Base-by-base conservation (phyloP, 768 basidiomycete genomes). In the Rubroboletus satanas region DNA sequence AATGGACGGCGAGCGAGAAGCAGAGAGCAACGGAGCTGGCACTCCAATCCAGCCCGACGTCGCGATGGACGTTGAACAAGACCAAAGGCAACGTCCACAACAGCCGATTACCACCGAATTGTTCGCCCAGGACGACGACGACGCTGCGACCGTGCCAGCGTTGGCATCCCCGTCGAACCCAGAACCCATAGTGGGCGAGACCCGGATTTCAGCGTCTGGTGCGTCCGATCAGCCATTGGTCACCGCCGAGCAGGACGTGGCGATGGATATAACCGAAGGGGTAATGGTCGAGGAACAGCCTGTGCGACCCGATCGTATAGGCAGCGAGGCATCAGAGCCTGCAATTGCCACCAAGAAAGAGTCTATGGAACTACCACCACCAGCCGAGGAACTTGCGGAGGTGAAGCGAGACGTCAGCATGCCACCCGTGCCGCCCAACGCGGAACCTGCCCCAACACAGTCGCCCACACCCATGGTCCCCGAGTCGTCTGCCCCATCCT, bases 351-450 rank as follows among this genome's bases (percentile, higher is more conserved):
- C 52, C 31, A 50, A 51, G 17, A 59, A 51, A 18, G 58, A 50
- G 21, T 35, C 56, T 26, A 46, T 50, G 44, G 60, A 52, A 33
- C 33, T 35, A 45, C 51, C 44, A 38, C 46, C 50, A n/a, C 23
- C 54, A 42, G 52, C 52, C 47, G 61, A 63, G 38, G 56, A 57
- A 50, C 53, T 29, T 26, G 52, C 39, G 26, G 60, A 61, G 44
- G 33, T 45, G 28, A 62, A 60, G 57, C 62, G 56, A 60, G 62
- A 69, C 54, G 52, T 69, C 55, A 69, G 60, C 60, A 57, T 69
- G 62, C 58, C 62, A 2, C 63, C 60, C 21, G 42, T 21, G 47
- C 59, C 36, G n/a, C 49, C 38, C 37, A 58, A 36, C 33, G 51
- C 47, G 44, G 63, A 61, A 36, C 52, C 33, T 31, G 51, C 53